These are phyloP conservation scores for Angomonas ambiguus DNA, from an alignment of 208 protist genomes.

Conservation along the genomic window DNA sequence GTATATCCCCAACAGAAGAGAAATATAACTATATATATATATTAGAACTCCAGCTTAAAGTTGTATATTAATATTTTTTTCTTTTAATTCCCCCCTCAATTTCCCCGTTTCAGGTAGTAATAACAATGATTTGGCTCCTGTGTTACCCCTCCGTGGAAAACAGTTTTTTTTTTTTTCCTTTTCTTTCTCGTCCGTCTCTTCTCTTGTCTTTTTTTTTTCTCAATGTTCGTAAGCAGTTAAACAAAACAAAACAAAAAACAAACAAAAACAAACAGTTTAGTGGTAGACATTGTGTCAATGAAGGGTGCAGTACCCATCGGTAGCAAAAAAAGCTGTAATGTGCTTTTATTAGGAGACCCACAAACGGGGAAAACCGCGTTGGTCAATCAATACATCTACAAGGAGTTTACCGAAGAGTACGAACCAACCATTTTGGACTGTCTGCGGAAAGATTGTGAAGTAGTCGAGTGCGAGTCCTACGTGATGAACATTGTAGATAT, in stretches of 20 bases:
- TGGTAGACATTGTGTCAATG: too few species aligned
- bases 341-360: constrained; percentile 44
- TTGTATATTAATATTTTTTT: too few species aligned
- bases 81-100: too few species aligned
- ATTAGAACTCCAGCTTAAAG: too few species aligned
- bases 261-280: too few species aligned
- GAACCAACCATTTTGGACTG: constrained; percentile 52
- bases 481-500: constrained; percentile 49
- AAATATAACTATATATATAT: too few species aligned
- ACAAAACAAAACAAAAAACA: not conserved
- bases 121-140: too few species aligned
- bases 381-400: constrained; percentile 42
- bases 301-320: too few species aligned
- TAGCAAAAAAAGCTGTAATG: constrained; percentile 15
- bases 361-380: constrained; percentile 54
- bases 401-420: constrained; percentile 19
- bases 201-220: constrained; percentile 13
- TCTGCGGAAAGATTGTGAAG: constrained; percentile 23
- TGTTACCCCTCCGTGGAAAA: too few species aligned
- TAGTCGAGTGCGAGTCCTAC: constrained; percentile 30
- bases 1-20: too few species aligned
- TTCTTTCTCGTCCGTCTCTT: constrained; percentile 5
- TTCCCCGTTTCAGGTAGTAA: too few species aligned
- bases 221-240: not conserved
- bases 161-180: too few species aligned